Conservation (phyloP, 164 flowering plant species). For the Sextonia rubra region DNA sequence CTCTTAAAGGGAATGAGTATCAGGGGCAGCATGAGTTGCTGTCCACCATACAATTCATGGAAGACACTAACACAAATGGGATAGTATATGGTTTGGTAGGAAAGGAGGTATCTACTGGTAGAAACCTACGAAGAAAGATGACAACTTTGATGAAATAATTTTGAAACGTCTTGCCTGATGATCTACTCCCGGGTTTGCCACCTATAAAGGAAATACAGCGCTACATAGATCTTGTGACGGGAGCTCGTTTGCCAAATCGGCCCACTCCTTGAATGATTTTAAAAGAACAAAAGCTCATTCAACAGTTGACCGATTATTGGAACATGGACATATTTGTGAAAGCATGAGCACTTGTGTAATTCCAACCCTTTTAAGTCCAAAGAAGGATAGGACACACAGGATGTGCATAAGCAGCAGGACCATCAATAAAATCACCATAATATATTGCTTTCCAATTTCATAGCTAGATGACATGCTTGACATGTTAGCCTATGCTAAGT, state of each 20-base stretch:
- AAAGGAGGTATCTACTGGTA: no score
- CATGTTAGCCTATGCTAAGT: neutral
- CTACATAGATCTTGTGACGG: neutral
- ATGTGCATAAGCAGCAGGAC: neutral
- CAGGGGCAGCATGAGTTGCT: no score
- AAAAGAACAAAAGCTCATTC: neutral
- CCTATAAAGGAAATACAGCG: constrained; percentile 1
- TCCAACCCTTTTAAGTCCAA: neutral
- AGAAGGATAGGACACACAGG: constrained; percentile 1
- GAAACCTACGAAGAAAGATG: no score
- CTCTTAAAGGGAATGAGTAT: no score
- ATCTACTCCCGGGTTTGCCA: neutral
- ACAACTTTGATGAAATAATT: neutral
- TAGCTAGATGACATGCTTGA: neutral
- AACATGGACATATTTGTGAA: constrained; percentile 5
- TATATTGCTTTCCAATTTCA: neutral
- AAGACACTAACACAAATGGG: no score
- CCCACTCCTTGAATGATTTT: constrained; percentile 9
- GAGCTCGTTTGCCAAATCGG: constrained; percentile 1
- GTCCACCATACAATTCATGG: no score
- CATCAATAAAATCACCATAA: constrained; percentile 6
- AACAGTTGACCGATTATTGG: constrained; percentile 3
- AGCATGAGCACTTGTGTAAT: constrained; percentile 3
- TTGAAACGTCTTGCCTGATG: constrained; percentile 2
- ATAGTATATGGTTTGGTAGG: no score